Base-by-base conservation (phyloP, 352 stramenopile genomes). In the Globisporangium radiosum region DNA sequence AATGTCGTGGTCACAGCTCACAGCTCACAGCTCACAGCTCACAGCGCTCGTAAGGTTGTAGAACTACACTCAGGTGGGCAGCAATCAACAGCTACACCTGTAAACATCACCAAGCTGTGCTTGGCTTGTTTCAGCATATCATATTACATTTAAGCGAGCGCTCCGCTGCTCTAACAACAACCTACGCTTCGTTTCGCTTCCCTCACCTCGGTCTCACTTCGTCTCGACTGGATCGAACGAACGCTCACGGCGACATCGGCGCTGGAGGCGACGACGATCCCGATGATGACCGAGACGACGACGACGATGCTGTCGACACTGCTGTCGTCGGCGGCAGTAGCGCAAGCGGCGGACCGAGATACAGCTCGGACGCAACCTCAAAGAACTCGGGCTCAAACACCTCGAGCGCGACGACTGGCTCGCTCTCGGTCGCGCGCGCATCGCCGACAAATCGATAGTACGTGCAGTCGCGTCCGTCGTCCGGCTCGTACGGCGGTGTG, bases 401-500 rank as follows among this genome's bases (percentile, higher is more conserved):
- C 53, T 88, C 81, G 15, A 90, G 73, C 59, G 53, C 52, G 9
- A 74, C 54, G 36, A 76, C 14, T 54, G 40, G 13, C 17, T n/a
- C 57, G 7, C 8, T 25, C 14, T 25, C 44, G 9, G n/a, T 56
- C 33, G 19, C 14, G 25, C 38, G 40, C 13, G 68, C 60, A 10
- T 59, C 55, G n/a, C 73, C 56, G 2, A 85, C 67, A 47, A 78
- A 61, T 15, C 78, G 81, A 66, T 78, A 92, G 68, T 92, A 92
- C 9, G 79, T 87, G 60, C 81, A 92, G 63, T 92, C 79, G 3
- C 81, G 76, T 17, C 74, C 81, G 25, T 75, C 72, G 11, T 77
- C 72, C 6, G 73, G 62, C 52, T 92, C 78, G 63, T 94, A 94
- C 5, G 85, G 85, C n/a, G 85, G 85, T 19, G 82, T 91, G 53